These are phyloP conservation scores for Plasmodium vivax DNA, from an alignment of 169 alveolate species.

Conservation along the genomic window DNA sequence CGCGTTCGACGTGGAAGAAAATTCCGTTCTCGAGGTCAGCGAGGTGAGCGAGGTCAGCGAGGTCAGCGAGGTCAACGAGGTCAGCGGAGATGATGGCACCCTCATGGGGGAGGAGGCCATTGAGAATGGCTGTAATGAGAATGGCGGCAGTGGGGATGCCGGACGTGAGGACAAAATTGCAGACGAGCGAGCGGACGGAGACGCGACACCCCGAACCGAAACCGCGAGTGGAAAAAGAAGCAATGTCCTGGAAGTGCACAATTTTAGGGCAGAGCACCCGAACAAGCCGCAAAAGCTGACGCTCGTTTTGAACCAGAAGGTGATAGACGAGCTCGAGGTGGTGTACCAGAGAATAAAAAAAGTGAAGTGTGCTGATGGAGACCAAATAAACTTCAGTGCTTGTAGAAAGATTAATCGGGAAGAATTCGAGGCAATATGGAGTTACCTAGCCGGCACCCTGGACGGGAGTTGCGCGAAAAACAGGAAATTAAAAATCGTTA, in stretches of 20 bases:
- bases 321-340: neutral
- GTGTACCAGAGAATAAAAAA: neutral
- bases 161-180: neutral
- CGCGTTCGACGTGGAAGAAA: neutral
- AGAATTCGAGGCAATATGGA: neutral
- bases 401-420: neutral
- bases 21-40: neutral
- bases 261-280: neutral
- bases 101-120: neutral
- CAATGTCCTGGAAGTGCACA: neutral
- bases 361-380: neutral
- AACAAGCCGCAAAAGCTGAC: neutral
- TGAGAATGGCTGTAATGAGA: neutral
- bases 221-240: neutral
- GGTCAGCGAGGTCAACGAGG: too few relatives aligned
- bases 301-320: neutral
- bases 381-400: neutral
- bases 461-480: neutral
- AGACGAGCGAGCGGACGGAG: neutral
- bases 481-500: too few relatives aligned
- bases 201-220: neutral
- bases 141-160: neutral
- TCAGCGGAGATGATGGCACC: neutral
- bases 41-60: too few relatives aligned
- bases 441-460: neutral